Conservation (phyloP, 768 basidiomycete genomes). For the Phanerochaete carnosa region DNA sequence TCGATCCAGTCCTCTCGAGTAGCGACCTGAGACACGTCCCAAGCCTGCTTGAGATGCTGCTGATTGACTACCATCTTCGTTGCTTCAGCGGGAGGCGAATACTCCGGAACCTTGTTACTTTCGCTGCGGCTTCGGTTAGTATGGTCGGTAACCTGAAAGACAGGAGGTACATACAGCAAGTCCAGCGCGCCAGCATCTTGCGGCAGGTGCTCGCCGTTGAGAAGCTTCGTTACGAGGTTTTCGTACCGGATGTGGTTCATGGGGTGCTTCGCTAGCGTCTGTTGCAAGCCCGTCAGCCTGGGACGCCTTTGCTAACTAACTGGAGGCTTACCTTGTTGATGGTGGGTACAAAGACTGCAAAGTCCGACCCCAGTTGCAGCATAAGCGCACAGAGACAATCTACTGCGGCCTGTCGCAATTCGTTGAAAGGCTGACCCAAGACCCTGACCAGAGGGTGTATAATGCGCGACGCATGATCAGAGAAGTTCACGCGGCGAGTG, state of each 20-base stretch:
- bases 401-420: constrained; percentile 83
- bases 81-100: constrained; percentile 75
- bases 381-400: constrained; percentile 91
- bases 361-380: constrained; percentile 92
- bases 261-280: constrained; percentile 37
- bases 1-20: constrained; percentile 90
- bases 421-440: constrained; percentile 67
- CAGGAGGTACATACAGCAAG: constrained; percentile 42
- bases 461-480: constrained; percentile 95
- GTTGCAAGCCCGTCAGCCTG: background rate
- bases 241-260: constrained; percentile 83
- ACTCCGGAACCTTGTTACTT: constrained; percentile 57
- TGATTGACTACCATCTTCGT: constrained; percentile 93
- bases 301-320: background rate
- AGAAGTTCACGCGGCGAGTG: constrained; percentile 92
- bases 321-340: constrained; percentile 84
- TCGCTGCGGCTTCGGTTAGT: constrained; percentile 30
- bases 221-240: constrained; percentile 78
- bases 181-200: constrained; percentile 79
- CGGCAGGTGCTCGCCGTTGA: constrained; percentile 89
- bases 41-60: constrained; percentile 94
- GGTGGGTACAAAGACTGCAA: constrained; percentile 96
- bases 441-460: constrained; percentile 94
- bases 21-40: constrained; percentile 79
- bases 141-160: background rate